Evolutionary conservation across 306 rosid species (phyloP), one percentile per base, ranked within the genome.

Genomic region (Pachyrhizus erosus): DNA sequence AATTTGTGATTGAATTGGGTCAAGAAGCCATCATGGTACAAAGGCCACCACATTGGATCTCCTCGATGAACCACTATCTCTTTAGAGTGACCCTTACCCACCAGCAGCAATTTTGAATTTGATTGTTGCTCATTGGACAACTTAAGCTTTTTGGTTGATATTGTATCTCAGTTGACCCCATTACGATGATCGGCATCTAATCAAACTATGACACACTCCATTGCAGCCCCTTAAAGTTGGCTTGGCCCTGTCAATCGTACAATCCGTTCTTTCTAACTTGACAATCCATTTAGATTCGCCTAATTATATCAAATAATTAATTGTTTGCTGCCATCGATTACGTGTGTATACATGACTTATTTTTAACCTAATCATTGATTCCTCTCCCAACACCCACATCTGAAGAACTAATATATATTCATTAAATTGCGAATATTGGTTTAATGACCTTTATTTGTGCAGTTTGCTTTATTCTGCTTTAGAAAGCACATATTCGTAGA

Each of bases 91-190:
- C 74, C 73, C 34, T 20, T 49, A 10, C 23, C 67, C 54, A 33
- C 65, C 39, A 37, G 75, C 82, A 83, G 68, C 82, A 24, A 60
- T 46, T 83, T 83, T 60, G 82, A 76, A 76, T 69, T 76, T 46
- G 73, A 21, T 48, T 18, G 7, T 18, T 17, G 20, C 48, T 52
- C 23, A 52, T 42, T 67, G 62, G 45, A 58, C 17, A 73, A 15
- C 2, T 14, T 48, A 34, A 23, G 46, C 68, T 48, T 83, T 76
- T 31, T 76, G 17, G 54, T 76, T 54, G 37, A 49, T 67, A 26
- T 27, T 27, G 15, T 68, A 75, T 57, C 71, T 37, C 3, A 33
- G 34, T 29, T 55, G 74, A 70, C 75, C 82, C 82, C 82, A 58
- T 68, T 37, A 37, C 10, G 8, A 37, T 37, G 42, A 37, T 76